Evolutionary conservation across 805 yeast species (phyloP).

Genomic region (Candida dendrica): DNA sequence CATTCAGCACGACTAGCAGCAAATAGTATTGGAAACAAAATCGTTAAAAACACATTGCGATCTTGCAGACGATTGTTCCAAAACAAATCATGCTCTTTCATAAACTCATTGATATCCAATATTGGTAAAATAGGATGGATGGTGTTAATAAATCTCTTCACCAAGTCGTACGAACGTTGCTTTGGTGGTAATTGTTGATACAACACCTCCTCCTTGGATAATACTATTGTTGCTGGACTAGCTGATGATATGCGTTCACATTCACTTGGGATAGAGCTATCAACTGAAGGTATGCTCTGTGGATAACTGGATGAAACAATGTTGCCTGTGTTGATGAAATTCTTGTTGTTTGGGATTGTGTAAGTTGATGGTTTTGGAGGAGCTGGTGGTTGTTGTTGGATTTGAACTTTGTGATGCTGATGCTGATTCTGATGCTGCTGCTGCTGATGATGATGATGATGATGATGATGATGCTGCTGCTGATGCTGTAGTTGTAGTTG

Average conservation of each 20-base stretch:
- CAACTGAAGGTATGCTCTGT: neutral
- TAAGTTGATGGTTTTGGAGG: neutral
- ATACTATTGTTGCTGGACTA: neutral
- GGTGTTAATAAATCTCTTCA: slow-evolving; percentile 41
- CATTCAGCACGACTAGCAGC: slow-evolving; percentile 55
- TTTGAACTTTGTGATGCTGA: neutral
- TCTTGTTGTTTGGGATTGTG: too few species aligned
- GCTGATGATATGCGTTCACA: neutral
- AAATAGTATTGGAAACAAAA: slow-evolving; percentile 46
- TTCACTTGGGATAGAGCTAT: neutral
- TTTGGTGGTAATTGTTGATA: slow-evolving; percentile 38
- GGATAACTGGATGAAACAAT: neutral
- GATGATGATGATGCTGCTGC: neutral
- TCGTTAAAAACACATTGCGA: slow-evolving; percentile 36
- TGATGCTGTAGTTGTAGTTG: neutral
- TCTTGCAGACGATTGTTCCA: slow-evolving; percentile 32
- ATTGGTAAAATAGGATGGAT: slow-evolving; percentile 53
- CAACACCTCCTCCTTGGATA: slow-evolving; percentile 24
- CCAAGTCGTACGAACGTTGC: slow-evolving; percentile 37
- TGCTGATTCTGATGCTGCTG: too few species aligned
- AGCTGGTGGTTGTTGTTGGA: neutral
- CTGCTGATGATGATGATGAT: neutral
- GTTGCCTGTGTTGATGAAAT: too few species aligned
- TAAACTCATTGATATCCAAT: slow-evolving; percentile 37
- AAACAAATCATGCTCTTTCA: slow-evolving; percentile 38